Evolutionary conservation across 352 stramenopile genomes (phyloP).

Genomic region (Pelagophyceae sp.): DNA sequence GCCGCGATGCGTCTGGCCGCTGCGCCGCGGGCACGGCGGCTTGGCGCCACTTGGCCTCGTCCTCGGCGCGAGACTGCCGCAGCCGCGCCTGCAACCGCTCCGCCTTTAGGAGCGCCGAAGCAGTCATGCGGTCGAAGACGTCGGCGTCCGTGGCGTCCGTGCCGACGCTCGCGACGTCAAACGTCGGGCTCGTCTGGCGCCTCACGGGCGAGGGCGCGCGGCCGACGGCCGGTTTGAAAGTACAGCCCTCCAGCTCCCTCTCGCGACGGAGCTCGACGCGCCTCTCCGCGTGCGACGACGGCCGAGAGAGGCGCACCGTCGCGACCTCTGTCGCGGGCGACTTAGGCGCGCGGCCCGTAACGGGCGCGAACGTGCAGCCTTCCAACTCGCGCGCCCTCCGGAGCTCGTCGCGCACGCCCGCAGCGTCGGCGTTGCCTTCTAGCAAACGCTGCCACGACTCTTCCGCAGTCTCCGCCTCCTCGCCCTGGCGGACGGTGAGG

Average conservation of each 20-base stretch:
- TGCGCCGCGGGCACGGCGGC: neutral
- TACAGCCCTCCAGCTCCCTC: slow-evolving; percentile 17
- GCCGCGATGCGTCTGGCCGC: neutral
- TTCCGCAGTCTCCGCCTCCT: neutral
- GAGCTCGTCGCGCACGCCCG: neutral
- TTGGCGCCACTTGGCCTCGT: neutral
- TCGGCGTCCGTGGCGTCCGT: too few relatives aligned
- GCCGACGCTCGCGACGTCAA: too few relatives aligned
- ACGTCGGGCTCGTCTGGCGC: too few relatives aligned
- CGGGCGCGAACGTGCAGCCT: slow-evolving; percentile 11
- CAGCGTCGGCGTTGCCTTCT: neutral
- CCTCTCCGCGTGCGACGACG: neutral
- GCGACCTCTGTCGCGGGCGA: neutral
- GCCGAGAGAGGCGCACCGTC: neutral
- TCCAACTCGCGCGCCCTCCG: neutral
- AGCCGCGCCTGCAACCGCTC: neutral
- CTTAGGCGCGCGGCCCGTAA: neutral
- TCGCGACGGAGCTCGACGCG: neutral
- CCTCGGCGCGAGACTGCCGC: neutral
- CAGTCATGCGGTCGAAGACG: neutral
- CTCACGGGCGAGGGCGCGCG: neutral
- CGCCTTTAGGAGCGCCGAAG: neutral
- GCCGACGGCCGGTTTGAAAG: neutral
- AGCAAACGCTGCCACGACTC: neutral
- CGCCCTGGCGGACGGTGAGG: neutral